Conservation (phyloP, 345 rosid genomes). For the Hibiscus trionum region DNA sequence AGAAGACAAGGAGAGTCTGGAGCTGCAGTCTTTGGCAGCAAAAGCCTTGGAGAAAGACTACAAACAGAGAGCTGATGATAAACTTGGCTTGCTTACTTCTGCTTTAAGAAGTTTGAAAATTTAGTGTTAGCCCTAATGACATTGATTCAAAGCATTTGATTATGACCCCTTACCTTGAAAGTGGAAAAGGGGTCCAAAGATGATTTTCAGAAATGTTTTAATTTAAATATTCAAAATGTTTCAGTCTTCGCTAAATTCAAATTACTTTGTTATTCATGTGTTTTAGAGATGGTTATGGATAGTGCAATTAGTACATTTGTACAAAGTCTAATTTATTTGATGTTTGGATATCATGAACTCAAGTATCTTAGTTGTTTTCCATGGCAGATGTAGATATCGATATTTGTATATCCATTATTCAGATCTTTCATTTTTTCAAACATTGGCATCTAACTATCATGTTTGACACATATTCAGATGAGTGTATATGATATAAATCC, state of each 20-base stretch:
- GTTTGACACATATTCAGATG: too few species aligned
- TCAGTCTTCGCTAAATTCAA: neutral
- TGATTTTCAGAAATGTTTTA: constrained; percentile 1
- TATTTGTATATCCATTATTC: too few species aligned
- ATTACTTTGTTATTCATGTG: neutral
- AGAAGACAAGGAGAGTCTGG: constrained; percentile 78
- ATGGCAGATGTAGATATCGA: too few species aligned
- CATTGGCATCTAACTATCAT: too few species aligned
- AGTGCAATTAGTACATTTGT: neutral
- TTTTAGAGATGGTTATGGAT: neutral
- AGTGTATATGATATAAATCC: too few species aligned
- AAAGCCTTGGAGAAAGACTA: constrained; percentile 80
- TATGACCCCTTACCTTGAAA: neutral
- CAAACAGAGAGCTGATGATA: constrained; percentile 66
- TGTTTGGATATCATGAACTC: neutral
- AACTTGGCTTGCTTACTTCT: constrained; percentile 53
- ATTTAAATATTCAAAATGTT: neutral
- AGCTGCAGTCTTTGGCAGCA: constrained; percentile 61
- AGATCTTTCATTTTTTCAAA: too few species aligned
- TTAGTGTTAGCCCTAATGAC: constrained; percentile 20
- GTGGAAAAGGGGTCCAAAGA: constrained; percentile 3
- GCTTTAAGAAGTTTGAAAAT: constrained; percentile 72
- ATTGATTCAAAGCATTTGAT: constrained; percentile 17
- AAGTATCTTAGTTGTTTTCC: neutral
- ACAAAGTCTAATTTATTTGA: too few species aligned